Evolutionary conservation across 345 rosid species (phyloP).

Genomic region (Geranium rotundifolium): DNA sequence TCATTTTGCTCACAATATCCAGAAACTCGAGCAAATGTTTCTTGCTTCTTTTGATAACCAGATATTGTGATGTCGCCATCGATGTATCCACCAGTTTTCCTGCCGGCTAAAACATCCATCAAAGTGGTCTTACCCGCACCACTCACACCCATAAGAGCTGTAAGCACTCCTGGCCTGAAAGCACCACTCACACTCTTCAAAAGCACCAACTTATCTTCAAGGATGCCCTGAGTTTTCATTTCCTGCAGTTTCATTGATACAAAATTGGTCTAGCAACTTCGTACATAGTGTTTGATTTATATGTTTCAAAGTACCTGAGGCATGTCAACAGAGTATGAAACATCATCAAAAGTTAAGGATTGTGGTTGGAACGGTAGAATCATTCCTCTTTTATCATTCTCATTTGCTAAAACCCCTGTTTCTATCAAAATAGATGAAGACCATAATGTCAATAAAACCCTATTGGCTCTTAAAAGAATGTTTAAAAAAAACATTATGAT

Average conservation of each 20-base stretch:
- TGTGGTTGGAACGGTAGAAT: conserved; percentile 47
- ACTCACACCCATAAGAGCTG: conserved; percentile 50
- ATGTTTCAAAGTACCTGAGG: conserved; percentile 29
- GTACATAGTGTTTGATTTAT: no score
- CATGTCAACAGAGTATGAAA: conserved; percentile 48
- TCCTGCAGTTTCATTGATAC: conserved; percentile 16
- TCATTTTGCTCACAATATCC: conserved; percentile 55
- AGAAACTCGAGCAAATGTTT: conserved; percentile 43
- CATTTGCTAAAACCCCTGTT: conserved; percentile 10
- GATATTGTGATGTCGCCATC: conserved; percentile 31
- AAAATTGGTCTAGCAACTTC: no score
- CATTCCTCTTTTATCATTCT: conserved; percentile 39
- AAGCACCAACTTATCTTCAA: conserved; percentile 34
- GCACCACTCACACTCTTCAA: conserved; percentile 41
- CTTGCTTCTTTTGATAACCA: conserved; percentile 48
- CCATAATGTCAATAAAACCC: not conserved
- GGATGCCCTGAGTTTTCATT: conserved; percentile 36
- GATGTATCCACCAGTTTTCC: conserved; percentile 47
- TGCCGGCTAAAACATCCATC: conserved; percentile 49
- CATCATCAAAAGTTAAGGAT: conserved; percentile 38
- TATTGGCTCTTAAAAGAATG: not conserved
- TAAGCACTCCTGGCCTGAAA: conserved; percentile 47
- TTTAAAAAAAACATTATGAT: not conserved
- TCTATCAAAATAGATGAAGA: not conserved
- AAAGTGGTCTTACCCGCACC: conserved; percentile 53